Conservation (phyloP, 257 asterid genomes). For the Petunia axillaris region DNA sequence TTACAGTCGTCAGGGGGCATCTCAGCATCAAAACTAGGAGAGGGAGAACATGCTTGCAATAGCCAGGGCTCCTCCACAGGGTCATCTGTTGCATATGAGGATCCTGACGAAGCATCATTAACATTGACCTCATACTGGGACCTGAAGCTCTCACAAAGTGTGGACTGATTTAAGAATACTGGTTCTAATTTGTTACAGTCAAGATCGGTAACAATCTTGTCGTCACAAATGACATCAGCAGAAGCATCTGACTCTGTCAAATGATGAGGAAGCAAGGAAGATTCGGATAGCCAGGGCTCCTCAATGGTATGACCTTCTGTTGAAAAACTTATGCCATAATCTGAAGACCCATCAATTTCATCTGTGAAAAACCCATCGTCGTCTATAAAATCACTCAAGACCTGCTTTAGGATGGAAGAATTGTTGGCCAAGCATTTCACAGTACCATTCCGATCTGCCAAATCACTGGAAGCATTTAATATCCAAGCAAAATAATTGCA, state of each 20-base stretch:
- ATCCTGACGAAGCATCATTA: slow-evolving; percentile 32
- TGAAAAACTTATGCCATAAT: slow-evolving; percentile 38
- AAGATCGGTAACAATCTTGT: slow-evolving; percentile 40
- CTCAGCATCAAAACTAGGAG: slow-evolving; percentile 33
- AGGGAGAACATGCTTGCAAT: slow-evolving; percentile 41
- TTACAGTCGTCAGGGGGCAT: slow-evolving; percentile 33
- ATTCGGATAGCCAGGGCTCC: slow-evolving; percentile 89
- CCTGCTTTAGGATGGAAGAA: slow-evolving; percentile 47
- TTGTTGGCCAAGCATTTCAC: slow-evolving; percentile 43
- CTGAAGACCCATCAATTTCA: slow-evolving; percentile 30
- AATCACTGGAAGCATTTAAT: slow-evolving; percentile 89
- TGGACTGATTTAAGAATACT: slow-evolving; percentile 33
- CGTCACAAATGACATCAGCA: slow-evolving; percentile 34
- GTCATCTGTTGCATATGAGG: slow-evolving; percentile 33
- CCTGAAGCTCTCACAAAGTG: slow-evolving; percentile 31
- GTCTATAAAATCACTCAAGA: slow-evolving; percentile 35
- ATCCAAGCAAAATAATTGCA: slow-evolving; percentile 48
- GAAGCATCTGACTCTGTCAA: slow-evolving; percentile 42
- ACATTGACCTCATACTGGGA: slow-evolving; percentile 37
- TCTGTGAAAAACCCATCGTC: slow-evolving; percentile 26
- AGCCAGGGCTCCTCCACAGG: slow-evolving; percentile 98
- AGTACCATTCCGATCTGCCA: slow-evolving; percentile 63
- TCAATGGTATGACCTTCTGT: slow-evolving; percentile 49
- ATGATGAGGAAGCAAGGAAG: slow-evolving; percentile 45
- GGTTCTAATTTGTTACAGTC: slow-evolving; percentile 40